Base-by-base conservation (phyloP, 768 basidiomycete genomes). In the Termitomyces sp. region DNA sequence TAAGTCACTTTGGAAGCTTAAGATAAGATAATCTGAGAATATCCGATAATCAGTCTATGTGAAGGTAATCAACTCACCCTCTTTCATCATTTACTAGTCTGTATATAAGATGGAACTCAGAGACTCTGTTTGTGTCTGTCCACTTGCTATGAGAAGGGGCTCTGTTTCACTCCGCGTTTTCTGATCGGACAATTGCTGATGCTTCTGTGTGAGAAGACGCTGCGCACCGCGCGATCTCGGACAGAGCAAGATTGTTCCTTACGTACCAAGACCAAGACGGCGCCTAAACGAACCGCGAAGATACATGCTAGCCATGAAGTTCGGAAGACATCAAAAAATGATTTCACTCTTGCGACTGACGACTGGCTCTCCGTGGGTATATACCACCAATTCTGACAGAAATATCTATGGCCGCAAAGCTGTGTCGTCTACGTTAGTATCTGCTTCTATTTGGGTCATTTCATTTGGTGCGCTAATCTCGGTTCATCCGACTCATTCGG, bases 1-100 rank as follows among this genome's bases (percentile, higher is more conserved):
- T n/a, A 14, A 35, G 34, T 35, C 34, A 5, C 17, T 9, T n/a
- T 41, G n/a, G 9, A 19, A 14, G 34, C 34, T 12, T 14, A 34
- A 49, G 48, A 49, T 49, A 49, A 49, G 47, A 49, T 49, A 35
- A 49, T n/a, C 35, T 37, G 14, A 34, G 34, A 48, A 48, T 48
- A 32, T 35, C 34, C 21, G 47, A 35, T 43, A 32, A 9, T 32
- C 9, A 9, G 10, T 9, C n/a, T n/a, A n/a, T n/a, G n/a, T n/a
- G n/a, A n/a, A n/a, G n/a, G n/a, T n/a, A n/a, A n/a, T n/a, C n/a
- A n/a, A n/a, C n/a, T n/a, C n/a, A n/a, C n/a, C n/a, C n/a, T n/a
- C n/a, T n/a, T n/a, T n/a, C n/a, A n/a, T 7, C 28, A 28, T 28
- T 28, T 28, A 28, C 28, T n/a, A n/a, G n/a, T n/a, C n/a, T n/a